phyloP scores from a whole-genome alignment of 164 flowering plant genomes.

The Vitis rupestris region DNA sequence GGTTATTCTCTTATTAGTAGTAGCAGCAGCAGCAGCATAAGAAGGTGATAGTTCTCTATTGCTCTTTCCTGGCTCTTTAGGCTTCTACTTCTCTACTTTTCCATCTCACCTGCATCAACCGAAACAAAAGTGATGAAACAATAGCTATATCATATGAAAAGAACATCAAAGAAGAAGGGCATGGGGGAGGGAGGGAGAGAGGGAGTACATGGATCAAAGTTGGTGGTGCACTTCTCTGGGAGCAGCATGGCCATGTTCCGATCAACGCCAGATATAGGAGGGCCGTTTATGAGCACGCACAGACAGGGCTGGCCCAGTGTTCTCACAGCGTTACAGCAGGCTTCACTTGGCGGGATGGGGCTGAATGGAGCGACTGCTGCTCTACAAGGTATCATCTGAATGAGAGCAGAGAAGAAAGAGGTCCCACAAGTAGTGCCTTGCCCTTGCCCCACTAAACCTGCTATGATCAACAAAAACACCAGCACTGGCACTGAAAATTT shows the following conservation, averaged over 20 bases:
- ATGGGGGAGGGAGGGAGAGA: background rate
- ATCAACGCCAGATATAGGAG: slow-evolving; percentile 81
- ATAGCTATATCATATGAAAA: slow-evolving; percentile 7
- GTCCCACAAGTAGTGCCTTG: slow-evolving; percentile 43
- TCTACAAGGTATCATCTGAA: slow-evolving; percentile 87
- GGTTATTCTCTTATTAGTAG: slow-evolving; percentile 4
- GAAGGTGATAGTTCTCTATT: background rate
- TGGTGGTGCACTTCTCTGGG: slow-evolving; percentile 67
- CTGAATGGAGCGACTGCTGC: slow-evolving; percentile 74
- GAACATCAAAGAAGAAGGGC: background rate
- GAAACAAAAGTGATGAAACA: background rate
- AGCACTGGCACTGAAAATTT: slow-evolving; percentile 18
- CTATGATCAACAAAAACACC: slow-evolving; percentile 26
- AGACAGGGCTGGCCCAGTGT: slow-evolving; percentile 80
- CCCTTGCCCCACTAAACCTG: slow-evolving; percentile 31
- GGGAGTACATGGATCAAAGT: slow-evolving; percentile 67
- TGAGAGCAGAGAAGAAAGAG: slow-evolving; percentile 75
- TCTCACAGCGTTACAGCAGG: slow-evolving; percentile 70
- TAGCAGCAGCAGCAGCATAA: background rate
- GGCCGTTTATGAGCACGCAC: slow-evolving; percentile 79
- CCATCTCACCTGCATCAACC: slow-evolving; percentile 4
- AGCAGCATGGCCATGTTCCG: slow-evolving; percentile 76
- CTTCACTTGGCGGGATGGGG: slow-evolving; percentile 68
- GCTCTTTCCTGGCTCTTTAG: too few species aligned
- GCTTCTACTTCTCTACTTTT: background rate